Percentiles rank a stretch among this genome's conserved stretches.
These are phyloP conservation scores for Fusarium lateritium DNA, from an alignment of 2,329 filamentous ascomycete genomes.

Conservation along the genomic window DNA sequence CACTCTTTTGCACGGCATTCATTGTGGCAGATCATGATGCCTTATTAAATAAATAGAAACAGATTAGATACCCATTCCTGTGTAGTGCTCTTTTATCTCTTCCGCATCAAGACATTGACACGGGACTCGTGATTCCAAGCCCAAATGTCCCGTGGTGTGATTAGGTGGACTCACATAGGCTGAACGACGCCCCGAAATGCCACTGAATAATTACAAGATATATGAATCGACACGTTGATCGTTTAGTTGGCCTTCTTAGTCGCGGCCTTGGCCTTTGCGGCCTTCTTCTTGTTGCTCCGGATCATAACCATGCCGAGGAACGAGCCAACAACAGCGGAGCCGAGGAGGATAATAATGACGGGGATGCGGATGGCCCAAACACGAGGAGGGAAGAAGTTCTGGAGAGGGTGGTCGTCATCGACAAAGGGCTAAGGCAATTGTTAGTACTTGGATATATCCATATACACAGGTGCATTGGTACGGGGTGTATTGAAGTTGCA, in stretches of 20 bases:
- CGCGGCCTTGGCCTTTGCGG: conserved; percentile 89
- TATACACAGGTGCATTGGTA: conserved; percentile 2
- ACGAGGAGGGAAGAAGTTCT: conserved; percentile 95
- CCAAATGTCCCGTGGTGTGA: conserved; percentile 26
- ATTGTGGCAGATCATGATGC: conserved; percentile 40
- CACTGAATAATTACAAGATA: conserved; percentile 44
- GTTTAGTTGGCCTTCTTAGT: conserved; percentile 86
- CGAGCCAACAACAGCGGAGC: conserved; percentile 92
- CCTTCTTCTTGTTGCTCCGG: conserved; percentile 97
- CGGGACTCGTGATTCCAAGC: conserved; percentile 2
- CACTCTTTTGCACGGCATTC: conserved; percentile 48
- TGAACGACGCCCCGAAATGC: conserved; percentile 29
- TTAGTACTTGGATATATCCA: conserved; percentile 27
- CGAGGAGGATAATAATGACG: conserved; percentile 94
- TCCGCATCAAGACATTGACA: conserved; percentile 19
- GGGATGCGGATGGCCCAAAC: conserved; percentile 99
- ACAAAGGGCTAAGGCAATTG: conserved; percentile 84
- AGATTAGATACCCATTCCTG: conserved; percentile 54
- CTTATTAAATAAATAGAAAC: conserved; percentile 55
- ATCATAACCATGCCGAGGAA: conserved; percentile 99
- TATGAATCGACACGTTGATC: conserved; percentile 23
- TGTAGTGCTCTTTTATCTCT: conserved; percentile 38
- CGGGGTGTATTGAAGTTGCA: conserved; percentile 8
- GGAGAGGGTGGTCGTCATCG: conserved; percentile 92
- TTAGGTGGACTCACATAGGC: conserved; percentile 34